Evolutionary conservation across 345 rosid genomes (phyloP), one percentile per base, ranked within the genome.

Genomic region (Populus davidiana): DNA sequence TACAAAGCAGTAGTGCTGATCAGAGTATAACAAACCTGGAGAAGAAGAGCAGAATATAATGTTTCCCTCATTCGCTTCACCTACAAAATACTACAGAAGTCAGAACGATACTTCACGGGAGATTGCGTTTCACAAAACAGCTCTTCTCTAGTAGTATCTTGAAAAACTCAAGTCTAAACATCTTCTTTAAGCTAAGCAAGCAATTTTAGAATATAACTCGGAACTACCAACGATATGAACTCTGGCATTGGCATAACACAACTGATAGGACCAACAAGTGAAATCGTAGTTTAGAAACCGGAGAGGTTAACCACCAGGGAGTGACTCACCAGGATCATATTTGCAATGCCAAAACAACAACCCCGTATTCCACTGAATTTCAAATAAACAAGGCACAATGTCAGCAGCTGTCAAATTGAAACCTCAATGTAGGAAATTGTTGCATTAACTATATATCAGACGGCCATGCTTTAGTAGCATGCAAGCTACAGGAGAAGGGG

Each of bases 61-160:
- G 96, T 87, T 85, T 93, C 97, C 85, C 99, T 92, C 99, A 96
- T 93, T 77, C 94, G 87, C 86, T 90, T 96, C 78, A 96, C 98
- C 99, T 96, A 83, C 69, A 77, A 31, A 82, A 62, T 69, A 61
- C 35, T 18, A 52, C 4, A 65, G 66, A 67, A 79, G 38, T 75
- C 69, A 83, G 65, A 47, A 47, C 31, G 68, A 71, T 44, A 67
- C 47, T 62, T 73, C 64, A 85, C 17, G 35, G 23, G 11, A 43
- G 17, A 76, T 31, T 33, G 6, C 36, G 29, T 5, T n/a, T n/a
- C 3, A 31, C 25, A 54, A 12, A 70, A 56, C 67, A 47, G 50
- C 36, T 59, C 39, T 33, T 47, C 6, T 69, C 41, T 47, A 1
- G 50, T 47, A 47, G 50, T 47, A 47, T 47, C 50, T 47, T 47